Evolutionary conservation across 345 rosid species (phyloP), one percentile per base, ranked within the genome.

Genomic region (Lenwebbia sp.): DNA sequence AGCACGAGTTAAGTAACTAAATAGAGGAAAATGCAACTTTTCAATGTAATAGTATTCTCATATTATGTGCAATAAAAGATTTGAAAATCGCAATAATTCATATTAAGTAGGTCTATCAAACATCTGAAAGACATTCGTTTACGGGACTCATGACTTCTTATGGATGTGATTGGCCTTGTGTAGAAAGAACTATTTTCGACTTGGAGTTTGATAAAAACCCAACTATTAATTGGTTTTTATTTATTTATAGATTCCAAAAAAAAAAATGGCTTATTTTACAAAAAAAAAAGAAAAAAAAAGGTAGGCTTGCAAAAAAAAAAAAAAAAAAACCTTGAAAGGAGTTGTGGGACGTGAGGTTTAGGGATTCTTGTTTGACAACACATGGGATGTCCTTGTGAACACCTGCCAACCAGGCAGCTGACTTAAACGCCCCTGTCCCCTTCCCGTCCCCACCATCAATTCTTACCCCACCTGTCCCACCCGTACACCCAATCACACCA

Each of bases 351-450:
- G 44, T 70, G 78, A 65, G 78, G 47, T 2, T 33, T 33, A 19
- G 47, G 78, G 47, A 70, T 70, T 33, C 78, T 33, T 11, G 78
- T 70, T 70, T 70, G 78, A 33, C 47, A 89, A 91, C 92, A 90
- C 92, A 91, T 91, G 93, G 89, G 89, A 30, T 15, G 88, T 91
- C 89, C 91, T 88, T 86, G 90, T 86, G 93, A 84, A 13, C 86
- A 84, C 92, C 92, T 90, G 92, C 93, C 93, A 93, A 93, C 90
- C 92, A 76, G 88, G 89, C 93, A 88, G 88, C 87, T 88, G 87
- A 83, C 89, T 90, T 90, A 75, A 90, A 90, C 75, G 86, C 55
- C 89, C 26, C 83, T 90, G 93, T 90, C 91, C 89, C 91, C 90
- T 85, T 89, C 93, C 94, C 89, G 47, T 87, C 84, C 74, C 86